Base-by-base conservation (phyloP, 1,284 basidiomycete genomes). In the Boletus mariae region DNA sequence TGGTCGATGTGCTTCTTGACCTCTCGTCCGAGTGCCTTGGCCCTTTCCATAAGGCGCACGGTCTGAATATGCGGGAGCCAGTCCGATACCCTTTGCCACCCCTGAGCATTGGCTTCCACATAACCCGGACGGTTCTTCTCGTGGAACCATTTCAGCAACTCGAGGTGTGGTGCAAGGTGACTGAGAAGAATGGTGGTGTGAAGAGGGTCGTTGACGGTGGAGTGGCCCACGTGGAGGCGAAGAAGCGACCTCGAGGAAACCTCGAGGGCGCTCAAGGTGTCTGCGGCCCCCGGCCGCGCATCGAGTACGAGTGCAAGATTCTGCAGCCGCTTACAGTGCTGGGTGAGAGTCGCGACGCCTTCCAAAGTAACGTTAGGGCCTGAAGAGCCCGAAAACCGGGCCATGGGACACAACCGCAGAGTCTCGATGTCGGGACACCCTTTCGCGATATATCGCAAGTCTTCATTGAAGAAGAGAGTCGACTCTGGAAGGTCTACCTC, bases 401-500 rank as follows among this genome's bases (percentile, higher is more conserved):
- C 82, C 59, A 81, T 70, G 15, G 85, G 82, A 63, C 84, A 88
- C 12, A 90, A 71, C 40, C 79, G 79, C 40, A 87, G 67, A 23
- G 80, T 73, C 68, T 89, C 85, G 54, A 90, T 72, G 57, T 76
- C 80, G 0, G 87, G 86, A 56, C 83, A 86, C 35, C 80, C 78
- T 34, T 72, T 73, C 17, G 84, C 80, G 9, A 89, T 61, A 57
- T 74, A 74, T 46, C 72, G 71, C 55, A 90, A 65, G 65, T 90
- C 87, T 49, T 72, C 67, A 37, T 82, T 75, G 47, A 76, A 72
- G 70, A 90, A 83, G 54, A 86, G 71, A 47, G 81, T 75, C 6
- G 85, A 87, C 64, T 88, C 84, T 15, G 87, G 85, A 49, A 90
- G 81, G 64, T 90, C 87, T 55, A 90, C 77, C 49, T 88, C 86